Percentiles rank a stretch among this genome's conserved stretches.
phyloP scores from a whole-genome alignment of 139 green algal genomes.

The Picochlorum sp. region DNA sequence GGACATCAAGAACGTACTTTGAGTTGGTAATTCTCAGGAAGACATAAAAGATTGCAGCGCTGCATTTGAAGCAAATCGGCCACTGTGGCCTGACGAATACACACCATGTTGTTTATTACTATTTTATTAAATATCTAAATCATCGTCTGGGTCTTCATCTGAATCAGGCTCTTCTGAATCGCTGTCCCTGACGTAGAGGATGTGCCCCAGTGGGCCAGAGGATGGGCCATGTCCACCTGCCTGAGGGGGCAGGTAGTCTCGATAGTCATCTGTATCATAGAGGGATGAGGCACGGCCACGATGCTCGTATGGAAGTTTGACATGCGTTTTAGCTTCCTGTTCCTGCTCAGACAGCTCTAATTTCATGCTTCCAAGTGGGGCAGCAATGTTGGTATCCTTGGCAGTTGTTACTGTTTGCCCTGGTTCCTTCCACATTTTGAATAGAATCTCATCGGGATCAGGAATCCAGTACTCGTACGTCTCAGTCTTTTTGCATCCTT shows the following conservation, averaged over 20 bases:
- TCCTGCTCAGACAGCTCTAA: slow-evolving; percentile 34
- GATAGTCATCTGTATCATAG: slow-evolving; percentile 40
- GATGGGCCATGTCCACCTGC: slow-evolving; percentile 35
- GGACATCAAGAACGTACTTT: slow-evolving; percentile 57
- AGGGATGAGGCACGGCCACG: slow-evolving; percentile 27
- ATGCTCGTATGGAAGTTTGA: slow-evolving; percentile 67
- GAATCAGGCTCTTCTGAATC: slow-evolving; percentile 55
- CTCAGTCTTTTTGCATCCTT: no score
- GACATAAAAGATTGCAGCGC: slow-evolving; percentile 89
- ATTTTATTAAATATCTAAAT: slow-evolving; percentile 54
- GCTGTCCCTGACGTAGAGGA: slow-evolving; percentile 66
- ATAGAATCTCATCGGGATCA: no score
- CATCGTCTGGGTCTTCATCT: slow-evolving; percentile 75
- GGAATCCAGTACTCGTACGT: no score
- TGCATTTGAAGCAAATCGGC: slow-evolving; percentile 96
- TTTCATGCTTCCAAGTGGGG: slow-evolving; percentile 23
- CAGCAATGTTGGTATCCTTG: neutral
- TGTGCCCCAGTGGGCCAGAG: slow-evolving; percentile 44
- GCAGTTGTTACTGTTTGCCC: no score
- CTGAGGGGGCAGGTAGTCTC: slow-evolving; percentile 49
- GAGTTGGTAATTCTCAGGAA: slow-evolving; percentile 98
- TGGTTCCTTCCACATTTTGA: no score
- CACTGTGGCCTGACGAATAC: slow-evolving; percentile 81
- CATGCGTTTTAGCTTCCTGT: slow-evolving; percentile 26
- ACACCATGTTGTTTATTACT: slow-evolving; percentile 65